A percentile compares a stretch with the other conserved stretches of the same genome.
phyloP scores from a whole-genome alignment of 305 asterid genomes.

The Solanum aculeatissimum region DNA sequence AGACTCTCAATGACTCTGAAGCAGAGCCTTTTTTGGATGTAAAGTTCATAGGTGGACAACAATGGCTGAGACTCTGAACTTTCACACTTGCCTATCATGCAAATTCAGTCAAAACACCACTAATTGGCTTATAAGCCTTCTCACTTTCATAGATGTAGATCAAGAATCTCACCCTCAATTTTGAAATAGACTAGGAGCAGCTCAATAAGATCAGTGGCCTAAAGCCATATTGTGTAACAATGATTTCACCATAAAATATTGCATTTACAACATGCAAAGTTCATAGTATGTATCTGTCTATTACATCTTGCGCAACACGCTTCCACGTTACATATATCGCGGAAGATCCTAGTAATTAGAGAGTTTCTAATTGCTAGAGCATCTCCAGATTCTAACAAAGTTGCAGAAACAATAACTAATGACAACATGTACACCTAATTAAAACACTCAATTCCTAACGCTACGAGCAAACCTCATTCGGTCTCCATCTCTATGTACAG shows the following conservation, averaged over 20 bases:
- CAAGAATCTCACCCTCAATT: not conserved
- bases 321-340: not conserved
- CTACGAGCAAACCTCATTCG: not conserved
- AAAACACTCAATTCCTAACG: not conserved
- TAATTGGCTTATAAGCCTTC: not conserved
- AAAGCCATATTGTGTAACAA: not conserved
- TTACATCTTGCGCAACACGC: not conserved
- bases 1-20: conserved; percentile 21
- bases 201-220: not conserved
- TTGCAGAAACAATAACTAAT: not conserved
- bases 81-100: not conserved
- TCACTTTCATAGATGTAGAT: not conserved
- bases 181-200: not conserved
- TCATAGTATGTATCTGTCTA: not conserved
- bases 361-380: not conserved
- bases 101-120: not conserved
- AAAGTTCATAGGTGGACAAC: conserved; percentile 36
- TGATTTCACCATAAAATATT: not conserved
- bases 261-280: not conserved
- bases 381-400: not conserved
- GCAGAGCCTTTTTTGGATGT: conserved; percentile 36
- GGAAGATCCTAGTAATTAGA: not conserved
- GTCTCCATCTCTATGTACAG: not conserved
- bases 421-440: not conserved
- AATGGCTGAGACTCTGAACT: conserved; percentile 43